phyloP scores from a whole-genome alignment of 2,329 filamentous ascomycete species.

The Colletotrichum coccodes region DNA sequence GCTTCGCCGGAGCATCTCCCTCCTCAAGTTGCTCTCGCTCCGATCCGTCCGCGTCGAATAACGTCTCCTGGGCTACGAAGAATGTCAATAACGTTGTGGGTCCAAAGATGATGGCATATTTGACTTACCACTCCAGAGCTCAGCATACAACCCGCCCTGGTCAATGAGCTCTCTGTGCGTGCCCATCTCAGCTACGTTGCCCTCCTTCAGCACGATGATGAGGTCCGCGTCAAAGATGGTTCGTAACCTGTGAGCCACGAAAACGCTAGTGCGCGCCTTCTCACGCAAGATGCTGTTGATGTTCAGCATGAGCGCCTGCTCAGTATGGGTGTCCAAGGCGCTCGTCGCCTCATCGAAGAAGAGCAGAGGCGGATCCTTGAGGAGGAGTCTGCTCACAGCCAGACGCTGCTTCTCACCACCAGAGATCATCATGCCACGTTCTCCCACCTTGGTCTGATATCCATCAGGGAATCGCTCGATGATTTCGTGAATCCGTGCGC shows the following conservation, averaged over 20 bases:
- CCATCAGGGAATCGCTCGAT: conserved; percentile 85
- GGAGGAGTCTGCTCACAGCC: conserved; percentile 82
- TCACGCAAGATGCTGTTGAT: conserved; percentile 93
- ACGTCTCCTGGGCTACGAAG: conserved; percentile 68
- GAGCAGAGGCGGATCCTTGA: conserved; percentile 89
- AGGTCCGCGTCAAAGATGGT: conserved; percentile 95
- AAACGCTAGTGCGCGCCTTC: conserved; percentile 90
- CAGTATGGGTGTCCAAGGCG: conserved; percentile 91
- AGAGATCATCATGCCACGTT: conserved; percentile 96
- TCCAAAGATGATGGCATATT: too few species aligned
- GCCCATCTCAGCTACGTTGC: conserved; percentile 86
- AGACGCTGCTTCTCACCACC: conserved; percentile 94
- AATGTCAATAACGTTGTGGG: conserved; percentile 31
- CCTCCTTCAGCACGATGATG: conserved; percentile 90
- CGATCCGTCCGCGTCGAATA: conserved; percentile 60
- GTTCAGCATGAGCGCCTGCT: conserved; percentile 88
- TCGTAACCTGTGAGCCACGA: conserved; percentile 90
- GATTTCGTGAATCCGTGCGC: conserved; percentile 87
- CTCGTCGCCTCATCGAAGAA: conserved; percentile 98
- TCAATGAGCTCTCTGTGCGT: conserved; percentile 89
- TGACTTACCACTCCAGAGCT: conserved; percentile 86
- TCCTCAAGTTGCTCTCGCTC: conserved; percentile 49
- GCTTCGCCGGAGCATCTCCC: conserved; percentile 58
- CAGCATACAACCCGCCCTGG: conserved; percentile 81
- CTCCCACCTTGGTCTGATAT: conserved; percentile 90